phyloP scores from a whole-genome alignment of 495 filamentous ascomycete species.

The Viridothelium virens region DNA sequence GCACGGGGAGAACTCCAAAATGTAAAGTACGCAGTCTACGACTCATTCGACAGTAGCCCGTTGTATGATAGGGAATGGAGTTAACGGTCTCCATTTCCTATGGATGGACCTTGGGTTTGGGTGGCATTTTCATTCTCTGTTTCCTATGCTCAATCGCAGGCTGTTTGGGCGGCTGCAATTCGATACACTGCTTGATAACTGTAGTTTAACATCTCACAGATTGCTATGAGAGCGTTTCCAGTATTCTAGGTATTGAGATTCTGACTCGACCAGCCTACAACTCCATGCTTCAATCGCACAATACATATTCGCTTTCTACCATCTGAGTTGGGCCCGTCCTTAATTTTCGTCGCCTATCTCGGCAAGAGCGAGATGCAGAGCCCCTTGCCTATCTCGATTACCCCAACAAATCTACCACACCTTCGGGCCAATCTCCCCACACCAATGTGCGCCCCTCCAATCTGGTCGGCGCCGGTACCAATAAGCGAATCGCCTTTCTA shows the following conservation, averaged over 20 bases:
- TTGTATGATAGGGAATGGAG: not conserved
- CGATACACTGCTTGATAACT: not conserved
- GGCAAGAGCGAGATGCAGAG: not conserved
- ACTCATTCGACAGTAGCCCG: not conserved
- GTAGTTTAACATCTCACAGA: too few species aligned
- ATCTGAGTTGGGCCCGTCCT: too few species aligned
- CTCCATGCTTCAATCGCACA: too few species aligned
- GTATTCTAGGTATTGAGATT: too few species aligned
- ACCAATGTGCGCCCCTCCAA: slow-evolving; percentile 71
- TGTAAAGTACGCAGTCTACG: not conserved
- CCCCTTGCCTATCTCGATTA: slow-evolving; percentile 8
- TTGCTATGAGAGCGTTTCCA: too few species aligned
- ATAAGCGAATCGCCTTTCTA: slow-evolving; percentile 68
- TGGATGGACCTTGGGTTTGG: not conserved
- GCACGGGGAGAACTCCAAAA: not conserved
- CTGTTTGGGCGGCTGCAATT: not conserved
- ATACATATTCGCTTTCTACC: too few species aligned
- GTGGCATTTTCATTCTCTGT: not conserved
- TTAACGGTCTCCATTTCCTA: not conserved
- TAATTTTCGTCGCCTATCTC: too few species aligned
- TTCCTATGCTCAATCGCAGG: not conserved
- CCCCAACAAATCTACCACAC: slow-evolving; percentile 33
- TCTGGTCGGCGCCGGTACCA: slow-evolving; percentile 73
- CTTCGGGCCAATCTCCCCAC: slow-evolving; percentile 38
- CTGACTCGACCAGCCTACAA: too few species aligned